Conservation (phyloP, 192 early-diverging fungal genomes). For the Rhizophagus prolifer region DNA sequence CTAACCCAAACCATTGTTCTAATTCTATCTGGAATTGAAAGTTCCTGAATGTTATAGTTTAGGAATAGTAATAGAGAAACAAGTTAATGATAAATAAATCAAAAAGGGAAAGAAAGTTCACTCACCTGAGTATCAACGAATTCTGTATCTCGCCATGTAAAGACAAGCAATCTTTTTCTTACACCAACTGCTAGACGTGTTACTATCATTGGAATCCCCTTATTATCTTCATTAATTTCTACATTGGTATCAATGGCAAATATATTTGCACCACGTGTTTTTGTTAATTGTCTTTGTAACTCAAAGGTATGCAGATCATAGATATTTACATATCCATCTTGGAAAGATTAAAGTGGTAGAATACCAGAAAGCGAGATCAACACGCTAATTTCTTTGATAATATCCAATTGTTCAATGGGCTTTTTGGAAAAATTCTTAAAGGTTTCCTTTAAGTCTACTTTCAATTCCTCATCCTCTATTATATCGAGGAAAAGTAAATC, state of each 20-base stretch:
- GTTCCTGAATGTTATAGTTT: conserved; percentile 52
- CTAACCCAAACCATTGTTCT: conserved; percentile 78
- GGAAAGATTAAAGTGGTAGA: too few species aligned
- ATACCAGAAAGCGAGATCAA: conserved; percentile 70
- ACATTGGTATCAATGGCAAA: conserved; percentile 73
- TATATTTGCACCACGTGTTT: conserved; percentile 74
- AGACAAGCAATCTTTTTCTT: conserved; percentile 68
- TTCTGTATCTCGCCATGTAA: conserved; percentile 75
- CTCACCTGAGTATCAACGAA: conserved; percentile 61
- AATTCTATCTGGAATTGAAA: conserved; percentile 67
- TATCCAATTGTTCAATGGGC: conserved; percentile 71
- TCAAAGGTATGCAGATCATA: conserved; percentile 75
- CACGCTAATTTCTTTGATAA: conserved; percentile 72
- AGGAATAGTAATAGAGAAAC: neutral
- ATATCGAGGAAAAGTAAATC: neutral
- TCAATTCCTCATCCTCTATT: conserved; percentile 49
- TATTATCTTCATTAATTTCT: conserved; percentile 52
- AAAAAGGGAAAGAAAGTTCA: neutral
- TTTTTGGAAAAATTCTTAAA: conserved; percentile 68
- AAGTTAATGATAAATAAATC: neutral
- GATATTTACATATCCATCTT: conserved; percentile 72
- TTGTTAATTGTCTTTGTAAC: conserved; percentile 61
- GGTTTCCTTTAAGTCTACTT: conserved; percentile 63
- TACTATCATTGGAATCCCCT: conserved; percentile 61
- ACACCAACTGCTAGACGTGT: conserved; percentile 74